These are phyloP conservation scores for Tulasnella sp. DNA, from an alignment of 768 basidiomycete species.

Conservation along the genomic window DNA sequence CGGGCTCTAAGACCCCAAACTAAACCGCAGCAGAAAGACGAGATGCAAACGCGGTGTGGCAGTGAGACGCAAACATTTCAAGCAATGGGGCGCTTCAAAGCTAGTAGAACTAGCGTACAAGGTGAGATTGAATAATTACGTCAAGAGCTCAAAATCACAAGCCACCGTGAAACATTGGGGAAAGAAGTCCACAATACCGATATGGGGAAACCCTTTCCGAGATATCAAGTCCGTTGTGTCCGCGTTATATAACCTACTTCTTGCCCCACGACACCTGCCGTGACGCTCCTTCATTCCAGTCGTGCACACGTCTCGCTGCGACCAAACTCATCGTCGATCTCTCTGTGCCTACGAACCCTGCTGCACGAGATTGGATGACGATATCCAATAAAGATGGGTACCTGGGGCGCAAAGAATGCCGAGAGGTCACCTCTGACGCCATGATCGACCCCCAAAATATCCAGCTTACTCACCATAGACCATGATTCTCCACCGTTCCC, in stretches of 20 bases:
- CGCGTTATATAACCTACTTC: not conserved
- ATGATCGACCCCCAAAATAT: not conserved
- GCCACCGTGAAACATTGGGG: no score
- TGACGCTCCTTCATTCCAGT: conserved; percentile 28
- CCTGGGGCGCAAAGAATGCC: not conserved
- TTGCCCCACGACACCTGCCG: not conserved
- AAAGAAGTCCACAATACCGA: no score
- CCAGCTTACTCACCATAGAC: conserved; percentile 10
- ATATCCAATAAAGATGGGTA: conserved; percentile 27
- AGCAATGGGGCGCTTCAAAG: no score
- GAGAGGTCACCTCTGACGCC: not conserved
- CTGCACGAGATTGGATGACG: conserved; percentile 17
- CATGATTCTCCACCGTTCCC: not conserved
- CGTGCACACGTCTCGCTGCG: conserved; percentile 20
- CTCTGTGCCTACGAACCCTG: conserved; percentile 31
- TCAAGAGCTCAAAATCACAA: no score
- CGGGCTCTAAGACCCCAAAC: not conserved
- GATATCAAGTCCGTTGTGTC: no score
- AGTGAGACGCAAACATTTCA: not conserved
- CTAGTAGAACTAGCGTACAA: no score
- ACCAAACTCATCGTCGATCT: conserved; percentile 31
- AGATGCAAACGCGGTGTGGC: not conserved
- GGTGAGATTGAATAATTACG: no score
- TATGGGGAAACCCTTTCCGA: no score
- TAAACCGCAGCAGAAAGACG: not conserved